These are phyloP conservation scores for barley (Hordeum vulgare) DNA, from an alignment of 176 grass and related monocot species.

Conservation along the genomic window MorexV3_pseudomolecules_assembly NC_058522.1:492250693-492251192, in stretches of 20 bases:
- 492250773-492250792: slow-evolving; percentile 44
- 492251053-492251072: not conserved
- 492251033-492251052: not conserved
- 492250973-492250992: not conserved
- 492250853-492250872: not conserved
- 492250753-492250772: not conserved
- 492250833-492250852: slow-evolving; percentile 33
- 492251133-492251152: not conserved
- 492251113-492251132: not conserved
- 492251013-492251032: not conserved
- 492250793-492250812: slow-evolving; percentile 61
- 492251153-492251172: not conserved
- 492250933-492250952: not conserved
- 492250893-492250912: not conserved
- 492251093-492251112: not conserved
- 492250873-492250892: not conserved
- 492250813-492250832: slow-evolving; percentile 55
- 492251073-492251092: not conserved
- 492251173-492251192: not conserved
- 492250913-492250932: not conserved
- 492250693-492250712: too few relatives aligned
- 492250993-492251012: not conserved
- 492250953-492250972: not conserved
- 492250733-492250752: too few relatives aligned
- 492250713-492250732: too few relatives aligned